These are phyloP conservation scores for Phalaenopsis aphrodite DNA, from an alignment of 106 monocot genomes.

Conservation along the genomic window DNA sequence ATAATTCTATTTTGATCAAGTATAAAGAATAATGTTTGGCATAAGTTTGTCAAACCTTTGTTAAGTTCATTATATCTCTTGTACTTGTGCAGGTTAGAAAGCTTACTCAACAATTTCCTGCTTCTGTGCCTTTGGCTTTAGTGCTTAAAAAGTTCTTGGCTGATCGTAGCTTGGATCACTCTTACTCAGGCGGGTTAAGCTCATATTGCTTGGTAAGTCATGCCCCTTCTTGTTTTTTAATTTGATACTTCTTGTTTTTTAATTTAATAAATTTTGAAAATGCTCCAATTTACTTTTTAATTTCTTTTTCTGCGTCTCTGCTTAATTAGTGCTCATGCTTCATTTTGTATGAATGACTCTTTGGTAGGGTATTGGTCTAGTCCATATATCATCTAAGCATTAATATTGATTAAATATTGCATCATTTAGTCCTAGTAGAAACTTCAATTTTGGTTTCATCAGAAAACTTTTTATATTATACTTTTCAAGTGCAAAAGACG, in stretches of 20 bases:
- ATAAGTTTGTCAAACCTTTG: not conserved
- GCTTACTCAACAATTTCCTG: conserved; percentile 91
- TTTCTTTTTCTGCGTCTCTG: not conserved
- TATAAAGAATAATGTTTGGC: not conserved
- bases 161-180: conserved; percentile 86
- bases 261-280: not conserved
- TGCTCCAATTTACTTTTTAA: not conserved
- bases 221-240: not conserved
- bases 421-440: not conserved
- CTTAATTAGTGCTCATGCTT: not conserved
- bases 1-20: not conserved
- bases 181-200: conserved; percentile 96
- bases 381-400: not conserved
- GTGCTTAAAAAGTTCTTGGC: conserved; percentile 92
- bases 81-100: conserved; percentile 61
- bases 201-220: conserved; percentile 93
- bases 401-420: not conserved
- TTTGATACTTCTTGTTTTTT: not conserved
- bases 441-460: not conserved
- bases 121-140: conserved; percentile 81
- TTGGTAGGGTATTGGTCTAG: not conserved
- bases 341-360: not conserved
- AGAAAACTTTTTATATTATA: not conserved
- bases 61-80: not conserved
- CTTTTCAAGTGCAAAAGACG: not conserved